Base-by-base conservation (phyloP, 352 stramenopile genomes). In the Globisporangium apiculatum region DNA sequence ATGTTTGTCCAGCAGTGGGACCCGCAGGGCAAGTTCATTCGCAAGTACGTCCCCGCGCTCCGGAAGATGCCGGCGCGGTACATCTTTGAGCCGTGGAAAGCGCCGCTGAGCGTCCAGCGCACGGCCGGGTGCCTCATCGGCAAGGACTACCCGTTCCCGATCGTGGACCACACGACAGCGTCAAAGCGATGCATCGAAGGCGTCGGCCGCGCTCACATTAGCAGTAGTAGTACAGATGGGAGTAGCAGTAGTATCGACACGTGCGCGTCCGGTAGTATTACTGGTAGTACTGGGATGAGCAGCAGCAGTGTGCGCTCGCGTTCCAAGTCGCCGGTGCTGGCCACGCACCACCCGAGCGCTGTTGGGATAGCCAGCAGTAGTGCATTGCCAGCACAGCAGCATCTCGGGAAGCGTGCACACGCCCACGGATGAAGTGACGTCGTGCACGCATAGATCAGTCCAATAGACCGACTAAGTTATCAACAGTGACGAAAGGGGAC, bases 31-130 rank as follows among this genome's bases (percentile, higher is more conserved):
- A 58, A 76, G 15, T 98, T 96, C 61, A 96, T 98, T 60, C 76
- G 81, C 51, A 96, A 97, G 63, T 98, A 89, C 65, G 62, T 99
- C 1, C 91, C 94, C 4, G 79, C 81, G 17, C 81, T 99, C 9
- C 72, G 73, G 12, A 82, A 97, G 11, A 89, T 98, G 61, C 96
- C 96, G 4, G 74, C 79, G 10, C 96, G 97, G 62, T 98, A 97
- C 70, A 98, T 99, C 48, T 98, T 98, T 62, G 95, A 98, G 69
- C 97, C 97, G 2, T 99, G 96, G 97, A 97, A 94, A 47, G 95
- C 96, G 10, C 89, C 95, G 2, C 36, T 89, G 7, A 78, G 69
- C 57, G 79, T 98, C 12, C 93, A 97, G 62, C 75, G 89, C 53
- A 71, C 81, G 7, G 79, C 76, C 18, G 83, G 76, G 4, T 97